phyloP scores from a whole-genome alignment of 2,329 filamentous ascomycete species.

The Hypoxylon sp. region DNA sequence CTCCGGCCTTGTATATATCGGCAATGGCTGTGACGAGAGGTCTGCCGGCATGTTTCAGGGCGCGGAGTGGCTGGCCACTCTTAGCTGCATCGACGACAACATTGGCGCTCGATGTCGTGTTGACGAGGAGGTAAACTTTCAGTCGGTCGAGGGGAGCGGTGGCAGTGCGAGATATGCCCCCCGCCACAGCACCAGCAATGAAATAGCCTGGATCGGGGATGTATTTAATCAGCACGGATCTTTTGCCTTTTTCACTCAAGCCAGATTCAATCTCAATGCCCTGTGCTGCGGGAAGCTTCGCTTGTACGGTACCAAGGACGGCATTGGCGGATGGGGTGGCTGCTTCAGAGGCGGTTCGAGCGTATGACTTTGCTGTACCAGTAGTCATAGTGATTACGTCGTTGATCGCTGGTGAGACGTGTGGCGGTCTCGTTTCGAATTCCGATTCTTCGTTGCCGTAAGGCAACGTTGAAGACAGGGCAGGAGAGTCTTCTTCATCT shows the following conservation, averaged over 20 bases:
- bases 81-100: constrained; percentile 76
- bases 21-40: constrained; percentile 81
- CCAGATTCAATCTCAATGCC: constrained; percentile 51
- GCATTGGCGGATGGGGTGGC: constrained; percentile 37
- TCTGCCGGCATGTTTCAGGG: constrained; percentile 74
- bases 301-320: constrained; percentile 42
- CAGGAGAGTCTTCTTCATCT: constrained; percentile 39
- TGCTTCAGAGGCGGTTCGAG: constrained; percentile 34
- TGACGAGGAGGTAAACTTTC: constrained; percentile 97
- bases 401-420: constrained; percentile 34
- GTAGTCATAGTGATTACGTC: constrained; percentile 43
- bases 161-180: constrained; percentile 93
- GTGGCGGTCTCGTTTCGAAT: constrained; percentile 26
- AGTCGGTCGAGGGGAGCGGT: constrained; percentile 96
- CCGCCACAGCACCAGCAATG: constrained; percentile 92
- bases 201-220: constrained; percentile 97
- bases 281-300: constrained; percentile 46
- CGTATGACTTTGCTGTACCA: constrained; percentile 39
- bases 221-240: constrained; percentile 74
- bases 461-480: constrained; percentile 37
- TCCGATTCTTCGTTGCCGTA: constrained; percentile 36
- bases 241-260: constrained; percentile 58
- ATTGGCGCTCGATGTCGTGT: constrained; percentile 75
- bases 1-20: constrained; percentile 88
- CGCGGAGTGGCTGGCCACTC: constrained; percentile 76